These are phyloP conservation scores for Penicillium dipodomyicola DNA, from an alignment of 495 filamentous ascomycete species.

Conservation along the genomic window DNA sequence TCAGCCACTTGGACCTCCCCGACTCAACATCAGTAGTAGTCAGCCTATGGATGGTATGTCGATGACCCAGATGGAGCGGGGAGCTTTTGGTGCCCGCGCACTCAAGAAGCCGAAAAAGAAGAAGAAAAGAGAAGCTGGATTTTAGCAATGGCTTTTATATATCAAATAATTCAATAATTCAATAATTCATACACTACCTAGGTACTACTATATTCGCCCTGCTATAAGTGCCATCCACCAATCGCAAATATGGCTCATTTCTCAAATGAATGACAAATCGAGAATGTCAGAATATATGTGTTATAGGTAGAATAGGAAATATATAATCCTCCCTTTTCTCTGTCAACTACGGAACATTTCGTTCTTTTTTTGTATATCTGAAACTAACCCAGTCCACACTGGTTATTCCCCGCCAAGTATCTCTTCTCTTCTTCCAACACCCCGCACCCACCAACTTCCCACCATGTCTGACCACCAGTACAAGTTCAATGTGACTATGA, in stretches of 20 bases:
- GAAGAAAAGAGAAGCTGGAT: conserved; percentile 45
- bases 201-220: not conserved
- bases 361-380: not conserved
- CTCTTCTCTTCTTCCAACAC: not conserved
- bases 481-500: conserved; percentile 70
- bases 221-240: conserved; percentile 5
- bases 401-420: conserved; percentile 5
- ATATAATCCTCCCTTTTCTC: not conserved
- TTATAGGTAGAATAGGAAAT: not conserved
- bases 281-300: not conserved
- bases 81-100: conserved; percentile 39
- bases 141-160: conserved; percentile 24
- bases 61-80: conserved; percentile 45
- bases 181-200: not conserved
- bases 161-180: not conserved
- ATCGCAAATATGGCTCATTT: conserved; percentile 21
- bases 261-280: conserved; percentile 47
- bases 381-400: not conserved
- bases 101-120: conserved; percentile 37
- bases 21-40: conserved; percentile 34
- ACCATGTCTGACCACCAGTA: conserved; percentile 62
- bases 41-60: conserved; percentile 32
- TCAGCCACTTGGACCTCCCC: conserved; percentile 34
- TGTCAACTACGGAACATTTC: too few relatives aligned
- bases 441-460: conserved; percentile 6